Evolutionary conservation across 139 green algal species (phyloP), one percentile per base, ranked within the genome.

Genomic region (Chlorella sorokiniana): DNA sequence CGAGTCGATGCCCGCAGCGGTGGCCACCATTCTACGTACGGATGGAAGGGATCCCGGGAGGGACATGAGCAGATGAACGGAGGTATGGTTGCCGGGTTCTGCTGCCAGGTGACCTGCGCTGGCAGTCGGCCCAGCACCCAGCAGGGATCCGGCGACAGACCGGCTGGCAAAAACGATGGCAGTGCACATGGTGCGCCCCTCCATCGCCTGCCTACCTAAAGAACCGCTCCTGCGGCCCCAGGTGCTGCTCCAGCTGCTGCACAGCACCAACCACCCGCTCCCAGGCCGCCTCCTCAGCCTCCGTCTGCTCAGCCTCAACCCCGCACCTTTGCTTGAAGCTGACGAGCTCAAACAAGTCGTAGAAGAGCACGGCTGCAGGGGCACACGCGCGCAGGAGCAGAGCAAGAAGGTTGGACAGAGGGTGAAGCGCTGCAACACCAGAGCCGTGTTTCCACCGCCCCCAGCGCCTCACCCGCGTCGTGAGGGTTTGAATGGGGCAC

Each of bases 401-500:
- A 22, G 56, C 56, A 29, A 65, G n/a, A 65, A 22, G 56, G n/a
- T 16, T 56, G 48, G 16, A 16, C 59, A 65, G 59, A 10, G 7
- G 22, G 22, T 37, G 59, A n/a, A 31, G 7, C 20, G 7, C 59
- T 10, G 9, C 7, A 37, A 31, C 7, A n/a, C 25, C 25, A 31
- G 16, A 10, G 59, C 59, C 59, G 25, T n/a, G 22, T 67, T 69
- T 11, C 41, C 7, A 20, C 6, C 48, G 14, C 44, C 23, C 1
- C n/a, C 3, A 31, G 20, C 29, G 9, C 10, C 40, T 75, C 64
- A 44, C 82, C 76, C 0, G 37, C 38, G 35, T 91, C 89, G 73
- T 91, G 81, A 5, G 81, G 84, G 63, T 93, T 92, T 33, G 45
- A 20, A 22, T 45, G 14, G 0, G 91, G 92, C 38, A 92, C 70